Evolutionary conservation across 1,139 yeast genomes (phyloP).

Genomic region (Sugiyamaella neomexicana): DNA sequence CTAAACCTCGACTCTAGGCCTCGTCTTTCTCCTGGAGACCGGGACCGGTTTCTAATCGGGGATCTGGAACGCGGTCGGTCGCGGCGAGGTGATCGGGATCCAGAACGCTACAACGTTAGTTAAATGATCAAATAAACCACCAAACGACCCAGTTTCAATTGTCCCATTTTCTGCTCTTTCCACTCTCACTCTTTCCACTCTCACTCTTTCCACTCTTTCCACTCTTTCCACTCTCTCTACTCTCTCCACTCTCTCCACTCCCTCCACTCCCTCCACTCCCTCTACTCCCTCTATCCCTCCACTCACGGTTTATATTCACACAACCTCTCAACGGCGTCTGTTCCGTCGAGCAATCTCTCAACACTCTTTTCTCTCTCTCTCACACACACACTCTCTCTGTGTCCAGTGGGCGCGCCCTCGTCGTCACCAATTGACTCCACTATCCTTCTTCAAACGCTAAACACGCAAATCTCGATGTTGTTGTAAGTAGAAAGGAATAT

Average conservation of each 20-base stretch:
- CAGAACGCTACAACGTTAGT: slow-evolving; percentile 14
- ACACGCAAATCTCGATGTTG: background rate
- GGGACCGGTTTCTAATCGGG: slow-evolving; percentile 12
- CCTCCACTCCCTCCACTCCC: too few relatives aligned
- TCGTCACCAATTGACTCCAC: slow-evolving; percentile 9
- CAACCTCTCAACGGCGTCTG: too few relatives aligned
- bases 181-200: too few relatives aligned
- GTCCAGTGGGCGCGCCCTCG: background rate
- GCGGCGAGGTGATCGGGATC: slow-evolving; percentile 23
- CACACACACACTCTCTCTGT: background rate
- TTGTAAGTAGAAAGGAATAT: background rate
- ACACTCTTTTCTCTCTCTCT: background rate
- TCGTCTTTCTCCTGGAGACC: slow-evolving; percentile 11
- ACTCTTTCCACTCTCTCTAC: too few relatives aligned
- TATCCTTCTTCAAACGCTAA: background rate
- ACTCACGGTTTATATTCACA: background rate
- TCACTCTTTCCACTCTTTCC: too few relatives aligned
- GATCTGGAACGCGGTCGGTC: slow-evolving; percentile 20
- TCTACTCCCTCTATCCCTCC: too few relatives aligned
- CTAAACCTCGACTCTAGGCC: background rate
- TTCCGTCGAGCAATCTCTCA: background rate
- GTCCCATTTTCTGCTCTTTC: too few relatives aligned
- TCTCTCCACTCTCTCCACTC: too few relatives aligned
- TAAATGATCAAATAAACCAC: too few relatives aligned
- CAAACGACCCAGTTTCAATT: too few relatives aligned